Evolutionary conservation across 2,329 filamentous ascomycete genomes (phyloP), one percentile per base, ranked within the genome.

Genomic region (Fusarium sublunatum): DNA sequence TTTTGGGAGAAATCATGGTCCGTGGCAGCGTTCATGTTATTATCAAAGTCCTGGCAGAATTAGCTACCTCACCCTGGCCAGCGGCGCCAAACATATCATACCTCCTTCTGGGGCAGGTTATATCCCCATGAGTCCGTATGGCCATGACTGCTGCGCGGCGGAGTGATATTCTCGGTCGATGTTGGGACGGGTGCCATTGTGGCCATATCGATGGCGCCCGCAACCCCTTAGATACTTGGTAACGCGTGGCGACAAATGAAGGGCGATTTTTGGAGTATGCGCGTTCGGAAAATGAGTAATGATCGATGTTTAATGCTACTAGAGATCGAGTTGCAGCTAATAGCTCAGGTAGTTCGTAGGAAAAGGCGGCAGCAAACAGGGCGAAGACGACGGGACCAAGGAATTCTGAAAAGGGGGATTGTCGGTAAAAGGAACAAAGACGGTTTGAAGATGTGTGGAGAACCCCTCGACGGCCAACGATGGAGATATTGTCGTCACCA

Each of bases 111-210:
- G 34, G 60, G 60, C 9, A 73, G 59, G 38, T 70, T 65, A 47
- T 77, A 75, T 19, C 75, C 77, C 83, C 83, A 86, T 22, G 76
- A 69, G 43, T 77, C 75, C 35, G 75, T 77, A 41, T 82, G 77
- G 42, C 77, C 83, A 70, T 85, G 79, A 52, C 79, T 79, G 70
- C 80, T 83, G 64, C 77, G 78, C 13, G 82, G 78, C 54, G 82
- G 80, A 60, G 79, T 81, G 58, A 86, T 74, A 41, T 77, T 76
- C 52, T 81, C 78, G 58, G 81, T 77, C 47, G 81, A 77, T 61
- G 79, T 79, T 60, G 80, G 79, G 66, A 76, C 77, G 65, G 82
- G 75, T 65, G 83, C 82, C 74, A 86, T 80, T 71, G 82, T 78
- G 69, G 83, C 80, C 84, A 86, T 86, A 12, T 68, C 36, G 58